Evolutionary conservation across 768 basidiomycete species (phyloP).

Genomic region (Auricularia auricula-judae): DNA sequence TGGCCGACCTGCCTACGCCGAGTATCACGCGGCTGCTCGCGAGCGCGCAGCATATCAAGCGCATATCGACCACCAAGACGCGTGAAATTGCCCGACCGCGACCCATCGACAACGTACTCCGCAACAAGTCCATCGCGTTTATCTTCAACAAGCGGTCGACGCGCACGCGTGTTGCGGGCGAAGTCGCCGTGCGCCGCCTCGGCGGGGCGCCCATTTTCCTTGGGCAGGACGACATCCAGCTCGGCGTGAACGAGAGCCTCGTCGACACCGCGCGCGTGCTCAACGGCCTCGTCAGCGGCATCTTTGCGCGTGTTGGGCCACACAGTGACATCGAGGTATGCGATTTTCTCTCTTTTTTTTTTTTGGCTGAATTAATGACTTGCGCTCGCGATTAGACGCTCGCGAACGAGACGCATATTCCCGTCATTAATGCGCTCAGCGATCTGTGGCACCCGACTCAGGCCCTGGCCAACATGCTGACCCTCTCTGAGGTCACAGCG

Average conservation of each 20-base stretch:
- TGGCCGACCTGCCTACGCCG: background rate
- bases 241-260: slow-evolving; percentile 87
- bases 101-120: slow-evolving; percentile 23
- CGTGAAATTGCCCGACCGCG: background rate
- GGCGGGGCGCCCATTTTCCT: slow-evolving; percentile 89
- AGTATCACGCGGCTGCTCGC: background rate
- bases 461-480: slow-evolving; percentile 84
- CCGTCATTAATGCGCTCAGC: slow-evolving; percentile 92
- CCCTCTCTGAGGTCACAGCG: slow-evolving; percentile 66
- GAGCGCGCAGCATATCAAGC: background rate
- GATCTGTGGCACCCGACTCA: slow-evolving; percentile 96
- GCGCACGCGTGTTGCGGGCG: slow-evolving; percentile 78
- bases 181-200: slow-evolving; percentile 67
- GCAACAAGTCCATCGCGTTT: slow-evolving; percentile 77
- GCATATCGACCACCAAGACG: background rate
- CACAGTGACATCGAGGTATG: slow-evolving; percentile 87
- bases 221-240: slow-evolving; percentile 81
- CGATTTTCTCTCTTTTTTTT: slow-evolving; percentile 3
- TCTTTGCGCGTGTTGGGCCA: slow-evolving; percentile 90
- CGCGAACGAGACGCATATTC: slow-evolving; percentile 81
- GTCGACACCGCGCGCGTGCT: slow-evolving; percentile 82
- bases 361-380: background rate
- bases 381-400: slow-evolving; percentile 48
- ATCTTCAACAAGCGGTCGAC: slow-evolving; percentile 92
- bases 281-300: slow-evolving; percentile 91